Base-by-base conservation (phyloP, 257 asterid species). In the Linaria vulgaris region DNA sequence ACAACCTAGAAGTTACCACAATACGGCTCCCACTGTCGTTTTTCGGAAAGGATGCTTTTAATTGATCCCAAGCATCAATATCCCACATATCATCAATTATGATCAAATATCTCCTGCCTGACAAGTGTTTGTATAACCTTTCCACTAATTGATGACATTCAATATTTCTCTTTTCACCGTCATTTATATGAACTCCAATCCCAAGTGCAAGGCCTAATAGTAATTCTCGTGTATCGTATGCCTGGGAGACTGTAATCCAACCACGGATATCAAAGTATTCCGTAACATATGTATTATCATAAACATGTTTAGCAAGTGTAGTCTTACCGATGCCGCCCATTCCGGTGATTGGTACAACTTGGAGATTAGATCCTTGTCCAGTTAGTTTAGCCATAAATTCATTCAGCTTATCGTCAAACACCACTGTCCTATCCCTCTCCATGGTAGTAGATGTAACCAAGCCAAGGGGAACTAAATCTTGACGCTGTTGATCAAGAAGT, bases 311-410 rank as follows among this genome's bases (percentile, higher is more conserved):
- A 19, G 56, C 56, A 51, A 51, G 56, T n/a, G 56, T 51, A 51
- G n/a, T 51, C 56, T 51, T 51, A 24, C 56, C 56, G 20, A 51
- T 51, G 9, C 56, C 56, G 25, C 56, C 56, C 56, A 51, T 51
- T 11, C 56, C 56, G 9, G 15, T 20, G 6, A 62, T 19, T 10
- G 70, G 21, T 69, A 62, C 8, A 12, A 66, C 27, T 23, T 53
- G 63, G 3, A 66, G 63, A 24, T 43, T 12, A 20, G 19, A 6
- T 24, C 20, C 11, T 17, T 39, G 2, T 41, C 44, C 56, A 6
- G 46, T 39, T 44, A 66, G 63, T 0, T 27, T 14, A 12, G n/a
- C 61, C 53, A 30, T 54, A 20, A 66, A 53, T 5, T 9, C 21
- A 27, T 31, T 10, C 55, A 44, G 10, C 31, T 66, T 38, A 21